These are phyloP conservation scores for Mortierella polycephala DNA, from an alignment of 371 early-diverging fungal genomes.

Conservation along the genomic window DNA sequence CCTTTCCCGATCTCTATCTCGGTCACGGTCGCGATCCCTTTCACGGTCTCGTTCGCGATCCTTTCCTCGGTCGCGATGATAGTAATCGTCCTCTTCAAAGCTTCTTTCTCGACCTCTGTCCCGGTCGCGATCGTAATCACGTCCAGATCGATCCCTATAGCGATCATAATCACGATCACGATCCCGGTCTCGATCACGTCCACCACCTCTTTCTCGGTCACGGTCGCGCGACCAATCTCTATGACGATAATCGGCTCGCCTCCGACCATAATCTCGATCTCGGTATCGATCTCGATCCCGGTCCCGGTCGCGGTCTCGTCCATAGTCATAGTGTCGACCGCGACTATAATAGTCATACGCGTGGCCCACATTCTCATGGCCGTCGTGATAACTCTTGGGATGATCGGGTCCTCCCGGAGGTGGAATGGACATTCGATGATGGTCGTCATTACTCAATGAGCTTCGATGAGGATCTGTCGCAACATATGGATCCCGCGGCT, in stretches of 20 bases:
- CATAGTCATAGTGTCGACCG: conserved; percentile 36
- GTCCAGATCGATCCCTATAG: conserved; percentile 26
- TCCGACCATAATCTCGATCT: conserved; percentile 34
- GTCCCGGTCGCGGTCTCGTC: conserved; percentile 31
- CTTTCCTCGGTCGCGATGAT: conserved; percentile 26
- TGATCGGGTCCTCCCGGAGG: conserved; percentile 1
- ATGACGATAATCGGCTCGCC: conserved; percentile 28
- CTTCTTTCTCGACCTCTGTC: conserved; percentile 37
- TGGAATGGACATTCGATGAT: conserved; percentile 8
- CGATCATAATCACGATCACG: conserved; percentile 24
- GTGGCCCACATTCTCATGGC: conserved; percentile 10
- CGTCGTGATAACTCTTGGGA: conserved; percentile 26
- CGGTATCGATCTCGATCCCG: conserved; percentile 31
- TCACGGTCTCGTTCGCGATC: conserved; percentile 31
- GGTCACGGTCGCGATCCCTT: conserved; percentile 24
- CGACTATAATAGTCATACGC: conserved; percentile 39
- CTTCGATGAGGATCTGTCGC: conserved; percentile 15
- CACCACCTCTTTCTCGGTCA: conserved; percentile 30
- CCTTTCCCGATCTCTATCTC: conserved; percentile 18
- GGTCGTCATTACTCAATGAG: conserved; percentile 18
- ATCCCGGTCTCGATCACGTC: conserved; percentile 29
- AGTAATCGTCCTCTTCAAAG: conserved; percentile 29
- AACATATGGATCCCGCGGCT: conserved; percentile 6
- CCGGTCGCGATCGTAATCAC: conserved; percentile 32
- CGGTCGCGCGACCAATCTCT: conserved; percentile 49